These are phyloP conservation scores for Leptomonas pyrrhocoris DNA, from an alignment of 208 protist species.

Conservation along the genomic window DNA sequence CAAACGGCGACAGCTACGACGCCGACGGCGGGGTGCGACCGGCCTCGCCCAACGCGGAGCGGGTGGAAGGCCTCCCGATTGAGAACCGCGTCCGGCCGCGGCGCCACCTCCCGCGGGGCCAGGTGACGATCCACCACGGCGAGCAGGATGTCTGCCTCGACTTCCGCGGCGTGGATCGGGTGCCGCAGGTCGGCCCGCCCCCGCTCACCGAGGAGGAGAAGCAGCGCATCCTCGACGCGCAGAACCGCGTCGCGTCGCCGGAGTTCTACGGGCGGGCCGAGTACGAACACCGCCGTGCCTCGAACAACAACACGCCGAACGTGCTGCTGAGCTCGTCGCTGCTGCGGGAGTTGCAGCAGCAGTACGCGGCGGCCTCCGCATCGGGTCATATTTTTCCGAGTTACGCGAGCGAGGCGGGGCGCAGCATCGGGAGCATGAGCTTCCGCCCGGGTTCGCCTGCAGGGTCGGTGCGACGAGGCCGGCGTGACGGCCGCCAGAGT, in stretches of 20 bases:
- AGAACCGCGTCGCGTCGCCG: constrained; percentile 51
- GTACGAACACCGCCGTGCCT: constrained; percentile 30
- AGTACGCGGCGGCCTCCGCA: constrained; percentile 17
- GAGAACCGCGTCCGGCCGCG: constrained; percentile 51
- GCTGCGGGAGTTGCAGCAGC: constrained; percentile 26
- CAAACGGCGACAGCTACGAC: not conserved
- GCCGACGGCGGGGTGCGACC: constrained; percentile 15
- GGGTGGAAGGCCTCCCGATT: constrained; percentile 41
- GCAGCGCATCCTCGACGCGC: constrained; percentile 35
- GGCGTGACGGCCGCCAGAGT: constrained; percentile 8
- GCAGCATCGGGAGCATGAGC: constrained; percentile 25
- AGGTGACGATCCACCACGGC: constrained; percentile 37
- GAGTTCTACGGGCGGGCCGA: constrained; percentile 42
- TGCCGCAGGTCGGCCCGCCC: constrained; percentile 57
- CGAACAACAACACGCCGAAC: constrained; percentile 25
- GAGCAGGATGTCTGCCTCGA: constrained; percentile 36
- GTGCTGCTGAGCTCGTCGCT: constrained; percentile 27
- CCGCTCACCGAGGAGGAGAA: constrained; percentile 42
- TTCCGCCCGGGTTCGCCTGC: constrained; percentile 29
- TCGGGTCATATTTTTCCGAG: constrained; percentile 1
- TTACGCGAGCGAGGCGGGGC: constrained; percentile 14
- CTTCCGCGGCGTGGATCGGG: constrained; percentile 31
- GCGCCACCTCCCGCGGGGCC: constrained; percentile 34
- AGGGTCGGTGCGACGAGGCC: constrained; percentile 23
- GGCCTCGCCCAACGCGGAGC: constrained; percentile 26